phyloP scores from a whole-genome alignment of 164 flowering plant species.

The Chimonanthus praecox region DNA sequence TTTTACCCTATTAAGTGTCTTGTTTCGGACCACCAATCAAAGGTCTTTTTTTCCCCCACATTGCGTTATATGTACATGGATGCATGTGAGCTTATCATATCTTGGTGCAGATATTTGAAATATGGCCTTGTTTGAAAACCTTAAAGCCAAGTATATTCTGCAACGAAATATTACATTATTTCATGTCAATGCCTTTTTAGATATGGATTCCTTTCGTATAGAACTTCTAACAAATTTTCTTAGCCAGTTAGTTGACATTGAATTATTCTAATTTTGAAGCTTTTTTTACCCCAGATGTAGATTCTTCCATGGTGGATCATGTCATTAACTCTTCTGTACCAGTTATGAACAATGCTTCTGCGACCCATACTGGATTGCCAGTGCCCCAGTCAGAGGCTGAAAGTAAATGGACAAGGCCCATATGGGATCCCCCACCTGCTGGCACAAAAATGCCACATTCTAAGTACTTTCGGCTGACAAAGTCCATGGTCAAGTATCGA shows the following conservation, averaged over 20 bases:
- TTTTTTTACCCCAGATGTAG: conserved; percentile 19
- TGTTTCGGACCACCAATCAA: too few relatives aligned
- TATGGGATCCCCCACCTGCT: conserved; percentile 68
- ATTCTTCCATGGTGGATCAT: conserved; percentile 17
- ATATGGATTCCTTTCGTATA: neutral
- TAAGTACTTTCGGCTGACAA: conserved; percentile 54
- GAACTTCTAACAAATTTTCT: neutral
- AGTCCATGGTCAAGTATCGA: conserved; percentile 56
- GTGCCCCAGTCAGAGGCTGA: conserved; percentile 12
- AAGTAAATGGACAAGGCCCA: conserved; percentile 28
- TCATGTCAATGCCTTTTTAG: neutral
- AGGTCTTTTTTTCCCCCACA: too few relatives aligned
- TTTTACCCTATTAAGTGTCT: too few relatives aligned
- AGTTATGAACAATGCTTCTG: neutral
- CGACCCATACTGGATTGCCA: neutral
- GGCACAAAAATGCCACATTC: conserved; percentile 68
- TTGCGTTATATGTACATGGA: too few relatives aligned
- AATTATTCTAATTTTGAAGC: too few relatives aligned
- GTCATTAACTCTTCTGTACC: conserved; percentile 24
- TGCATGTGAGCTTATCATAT: too few relatives aligned
- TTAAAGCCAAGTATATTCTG: neutral
- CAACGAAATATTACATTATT: neutral
- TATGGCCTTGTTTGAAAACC: neutral
- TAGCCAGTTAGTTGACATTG: neutral
- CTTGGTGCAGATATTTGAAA: neutral